Evolutionary conservation across 2,329 filamentous ascomycete species (phyloP), one percentile per base, ranked within the genome.

Genomic region (Hypoxylon sp.): DNA sequence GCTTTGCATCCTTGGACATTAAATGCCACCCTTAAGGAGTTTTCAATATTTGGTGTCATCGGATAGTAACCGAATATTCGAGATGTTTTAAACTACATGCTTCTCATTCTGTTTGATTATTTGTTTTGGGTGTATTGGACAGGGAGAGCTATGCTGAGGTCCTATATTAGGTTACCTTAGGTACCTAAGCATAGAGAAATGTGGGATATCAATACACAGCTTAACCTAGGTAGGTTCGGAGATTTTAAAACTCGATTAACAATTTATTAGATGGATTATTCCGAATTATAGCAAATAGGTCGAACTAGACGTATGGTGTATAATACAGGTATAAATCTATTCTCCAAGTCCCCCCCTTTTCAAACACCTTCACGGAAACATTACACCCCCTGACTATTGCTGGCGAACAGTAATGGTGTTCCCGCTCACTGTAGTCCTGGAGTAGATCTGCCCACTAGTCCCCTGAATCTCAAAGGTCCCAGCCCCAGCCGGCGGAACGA

Each of bases 391-490:
- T 20, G 4, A 40, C 42, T 61, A 45, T 24, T 54, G 51, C 33
- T 61, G 58, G 32, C 50, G 32, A 6, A 61, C 18, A 6, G 58
- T 61, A 7, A 61, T 42, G 12, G 38, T 48, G 14, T 61, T 22
- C 3, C 40, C 28, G 3, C 55, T 38, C 28, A 59, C 51, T 4
- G 64, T 64, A 9, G 61, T 67, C 6, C 16, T 42, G 2, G 65
- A 67, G 20, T 65, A 67, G n/a, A 67, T 65, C 36, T 67, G 65
- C 2, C 65, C 65, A 26, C 65, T 67, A 0, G 65, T 67, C 1
- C 65, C 65, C 61, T 67, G 65, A 6, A 67, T 67, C 53, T 67
- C 65, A 20, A 67, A 67, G 9, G 18, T 36, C 11, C 65, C 65
- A 3, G 65, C 61, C 6, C 59, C 56, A 4, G 26, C 36, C 2